Conservation (phyloP, 208 protist genomes). For the Borovskyia barvae region DNA sequence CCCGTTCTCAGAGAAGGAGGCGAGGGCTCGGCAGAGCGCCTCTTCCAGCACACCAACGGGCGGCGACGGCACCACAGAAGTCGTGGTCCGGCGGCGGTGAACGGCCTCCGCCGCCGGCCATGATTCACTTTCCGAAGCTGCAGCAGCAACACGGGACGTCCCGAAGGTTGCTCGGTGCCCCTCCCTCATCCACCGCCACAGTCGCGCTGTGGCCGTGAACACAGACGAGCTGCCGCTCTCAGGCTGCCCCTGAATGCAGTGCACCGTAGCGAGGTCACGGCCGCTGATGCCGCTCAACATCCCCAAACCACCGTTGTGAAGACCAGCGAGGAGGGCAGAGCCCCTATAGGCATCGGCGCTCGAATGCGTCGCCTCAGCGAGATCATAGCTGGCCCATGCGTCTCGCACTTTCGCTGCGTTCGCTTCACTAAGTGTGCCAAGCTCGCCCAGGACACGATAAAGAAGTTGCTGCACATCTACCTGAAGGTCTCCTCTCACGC, state of each 20-base stretch:
- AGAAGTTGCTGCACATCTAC: neutral
- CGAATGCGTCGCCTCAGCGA: neutral
- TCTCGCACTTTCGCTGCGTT: slow-evolving; percentile 20
- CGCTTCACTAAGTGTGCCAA: neutral
- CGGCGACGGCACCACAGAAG: no score
- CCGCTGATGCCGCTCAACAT: neutral
- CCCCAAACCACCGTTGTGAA: slow-evolving; percentile 2
- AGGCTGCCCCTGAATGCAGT: no score
- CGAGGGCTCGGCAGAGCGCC: no score
- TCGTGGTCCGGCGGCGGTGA: no score
- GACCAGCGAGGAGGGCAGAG: neutral
- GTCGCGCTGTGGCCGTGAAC: slow-evolving; percentile 1
- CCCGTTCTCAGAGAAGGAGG: neutral
- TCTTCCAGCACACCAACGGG: slow-evolving; percentile 17
- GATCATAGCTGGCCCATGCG: neutral
- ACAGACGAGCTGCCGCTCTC: no score
- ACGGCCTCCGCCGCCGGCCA: no score
- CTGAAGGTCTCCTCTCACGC: neutral
- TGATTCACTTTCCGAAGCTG: no score
- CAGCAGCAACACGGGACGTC: no score
- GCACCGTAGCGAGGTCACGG: neutral
- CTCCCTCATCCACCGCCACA: slow-evolving; percentile 21
- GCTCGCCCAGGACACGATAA: slow-evolving; percentile 5
- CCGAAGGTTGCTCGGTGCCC: no score
- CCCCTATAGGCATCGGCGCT: neutral